Evolutionary conservation across 2,329 filamentous ascomycete species (phyloP).

Genomic region (Penicillium sp.): DNA sequence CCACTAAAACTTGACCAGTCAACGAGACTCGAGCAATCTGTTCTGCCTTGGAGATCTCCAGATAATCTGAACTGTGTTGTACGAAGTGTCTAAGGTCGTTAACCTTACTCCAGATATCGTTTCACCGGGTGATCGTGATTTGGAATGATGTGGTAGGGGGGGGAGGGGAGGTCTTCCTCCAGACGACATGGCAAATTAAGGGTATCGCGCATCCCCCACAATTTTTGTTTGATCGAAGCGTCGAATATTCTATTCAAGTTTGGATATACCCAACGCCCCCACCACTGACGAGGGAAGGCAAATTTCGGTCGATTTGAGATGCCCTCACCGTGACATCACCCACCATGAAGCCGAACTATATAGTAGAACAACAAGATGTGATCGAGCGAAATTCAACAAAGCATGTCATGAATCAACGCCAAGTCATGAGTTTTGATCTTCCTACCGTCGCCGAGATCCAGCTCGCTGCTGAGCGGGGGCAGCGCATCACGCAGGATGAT

Average conservation of each 20-base stretch:
- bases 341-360: constrained; percentile 7
- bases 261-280: constrained; percentile 13
- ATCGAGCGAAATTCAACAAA: neutral
- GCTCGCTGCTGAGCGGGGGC: constrained; percentile 32
- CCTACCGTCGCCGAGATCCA: constrained; percentile 34
- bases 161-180: no score
- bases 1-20: neutral
- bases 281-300: constrained; percentile 23
- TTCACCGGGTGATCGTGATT: neutral
- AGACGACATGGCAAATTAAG: neutral
- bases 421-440: constrained; percentile 26
- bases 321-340: constrained; percentile 31
- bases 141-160: neutral
- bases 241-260: constrained; percentile 6
- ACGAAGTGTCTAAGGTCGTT: neutral
- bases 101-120: neutral
- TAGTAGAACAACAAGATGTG: constrained; percentile 8
- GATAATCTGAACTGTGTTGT: neutral
- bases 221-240: neutral
- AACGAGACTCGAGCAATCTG: neutral
- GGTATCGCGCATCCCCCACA: neutral
- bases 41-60: neutral
- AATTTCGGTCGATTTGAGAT: constrained; percentile 10
- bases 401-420: neutral
- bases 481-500: constrained; percentile 36